Evolutionary conservation across 2,329 filamentous ascomycete genomes (phyloP).

Genomic region (Calonectria henricotiae): DNA sequence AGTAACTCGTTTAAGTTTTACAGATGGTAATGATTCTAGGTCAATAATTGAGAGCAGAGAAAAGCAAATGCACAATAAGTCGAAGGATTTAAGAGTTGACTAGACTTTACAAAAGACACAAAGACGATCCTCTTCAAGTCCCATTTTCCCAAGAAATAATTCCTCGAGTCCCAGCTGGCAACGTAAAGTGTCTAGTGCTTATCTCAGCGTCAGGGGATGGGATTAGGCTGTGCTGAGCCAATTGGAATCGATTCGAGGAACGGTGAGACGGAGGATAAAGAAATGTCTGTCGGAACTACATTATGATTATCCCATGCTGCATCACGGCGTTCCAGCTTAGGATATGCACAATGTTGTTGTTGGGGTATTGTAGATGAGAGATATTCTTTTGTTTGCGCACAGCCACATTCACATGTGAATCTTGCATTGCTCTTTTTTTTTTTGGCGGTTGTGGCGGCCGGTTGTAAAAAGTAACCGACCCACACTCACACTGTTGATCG

Average conservation of each 20-base stretch:
- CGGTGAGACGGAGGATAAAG: background rate
- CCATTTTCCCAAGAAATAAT: background rate
- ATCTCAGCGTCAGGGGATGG: background rate
- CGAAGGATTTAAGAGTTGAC: background rate
- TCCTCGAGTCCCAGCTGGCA: background rate
- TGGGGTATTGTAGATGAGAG: background rate
- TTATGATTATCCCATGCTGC: background rate
- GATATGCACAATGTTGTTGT: background rate
- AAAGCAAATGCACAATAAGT: background rate
- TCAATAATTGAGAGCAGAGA: too few relatives aligned
- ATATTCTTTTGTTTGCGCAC: background rate
- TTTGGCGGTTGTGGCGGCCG: background rate
- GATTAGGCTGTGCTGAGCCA: background rate
- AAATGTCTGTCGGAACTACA: too few relatives aligned
- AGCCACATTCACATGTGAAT: constrained; percentile 10
- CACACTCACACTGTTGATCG: background rate
- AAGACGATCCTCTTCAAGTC: background rate
- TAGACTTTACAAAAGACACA: background rate
- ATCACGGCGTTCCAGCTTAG: background rate
- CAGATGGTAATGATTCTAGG: background rate
- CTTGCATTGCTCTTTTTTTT: too few relatives aligned
- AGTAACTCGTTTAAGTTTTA: background rate
- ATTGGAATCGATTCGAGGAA: background rate
- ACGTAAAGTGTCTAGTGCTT: background rate
- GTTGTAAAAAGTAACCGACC: background rate